phyloP scores from a whole-genome alignment of 202 grass and related monocot species.

The Saccharum hybrid region DNA sequence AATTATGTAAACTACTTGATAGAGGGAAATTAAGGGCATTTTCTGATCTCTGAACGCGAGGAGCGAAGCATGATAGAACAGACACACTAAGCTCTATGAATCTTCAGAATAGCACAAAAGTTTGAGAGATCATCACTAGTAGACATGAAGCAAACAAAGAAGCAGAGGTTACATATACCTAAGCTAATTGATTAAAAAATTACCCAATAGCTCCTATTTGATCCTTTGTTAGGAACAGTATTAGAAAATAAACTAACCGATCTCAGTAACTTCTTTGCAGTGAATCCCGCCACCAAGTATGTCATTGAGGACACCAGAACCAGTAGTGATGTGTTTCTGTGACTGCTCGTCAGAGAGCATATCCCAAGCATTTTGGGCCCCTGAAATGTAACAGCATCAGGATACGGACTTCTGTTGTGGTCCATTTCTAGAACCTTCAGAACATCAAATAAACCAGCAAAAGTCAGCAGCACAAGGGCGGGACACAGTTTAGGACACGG shows the following conservation, averaged over 20 bases:
- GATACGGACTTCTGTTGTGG: not conserved
- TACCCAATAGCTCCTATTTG: not conserved
- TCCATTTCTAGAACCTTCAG: not conserved
- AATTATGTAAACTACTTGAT: not conserved
- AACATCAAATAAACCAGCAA: not conserved
- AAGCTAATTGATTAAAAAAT: slow-evolving; percentile 28
- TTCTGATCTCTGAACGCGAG: slow-evolving; percentile 1
- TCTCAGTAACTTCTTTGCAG: slow-evolving; percentile 95
- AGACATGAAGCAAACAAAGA: slow-evolving; percentile 18
- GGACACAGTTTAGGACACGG: not conserved
- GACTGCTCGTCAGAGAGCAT: slow-evolving; percentile 94
- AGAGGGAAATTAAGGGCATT: not conserved
- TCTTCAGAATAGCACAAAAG: slow-evolving; percentile 10
- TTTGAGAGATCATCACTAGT: not conserved
- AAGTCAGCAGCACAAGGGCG: not conserved
- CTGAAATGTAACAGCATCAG: slow-evolving; percentile 47
- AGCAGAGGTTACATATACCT: slow-evolving; percentile 1
- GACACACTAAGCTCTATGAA: not conserved
- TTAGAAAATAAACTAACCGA: slow-evolving; percentile 57
- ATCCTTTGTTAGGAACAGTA: not conserved
- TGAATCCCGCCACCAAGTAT: slow-evolving; percentile 98
- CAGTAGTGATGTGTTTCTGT: slow-evolving; percentile 80
- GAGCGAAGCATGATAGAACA: not conserved
- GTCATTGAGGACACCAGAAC: slow-evolving; percentile 66
- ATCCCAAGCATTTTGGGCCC: slow-evolving; percentile 90